Evolutionary conservation across 352 stramenopile species (phyloP).

Genomic region (Globisporangium echinulatum): DNA sequence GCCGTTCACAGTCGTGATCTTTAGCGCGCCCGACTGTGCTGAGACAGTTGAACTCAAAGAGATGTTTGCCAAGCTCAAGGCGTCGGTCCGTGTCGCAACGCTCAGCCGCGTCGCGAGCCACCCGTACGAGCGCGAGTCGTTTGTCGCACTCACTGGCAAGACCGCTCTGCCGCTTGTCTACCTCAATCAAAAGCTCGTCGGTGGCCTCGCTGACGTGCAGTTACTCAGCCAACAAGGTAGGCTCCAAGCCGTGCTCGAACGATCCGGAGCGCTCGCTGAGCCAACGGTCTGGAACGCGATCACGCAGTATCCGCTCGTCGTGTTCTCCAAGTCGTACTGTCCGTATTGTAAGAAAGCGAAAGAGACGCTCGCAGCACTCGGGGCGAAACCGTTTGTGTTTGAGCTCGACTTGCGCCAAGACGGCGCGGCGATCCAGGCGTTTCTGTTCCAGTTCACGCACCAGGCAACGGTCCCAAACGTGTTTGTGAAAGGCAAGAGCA

Average conservation of each 20-base stretch:
- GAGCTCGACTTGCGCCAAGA: constrained; percentile 82
- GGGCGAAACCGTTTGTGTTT: constrained; percentile 61
- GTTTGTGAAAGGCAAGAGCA: constrained; percentile 94
- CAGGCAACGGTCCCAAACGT: constrained; percentile 97
- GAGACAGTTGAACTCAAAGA: constrained; percentile 89
- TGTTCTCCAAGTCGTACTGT: constrained; percentile 86
- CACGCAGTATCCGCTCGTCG: constrained; percentile 60
- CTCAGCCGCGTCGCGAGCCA: constrained; percentile 41
- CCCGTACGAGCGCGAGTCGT: constrained; percentile 66
- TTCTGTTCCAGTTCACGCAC: constrained; percentile 88
- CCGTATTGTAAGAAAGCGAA: constrained; percentile 86
- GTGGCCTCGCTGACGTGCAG: constrained; percentile 92
- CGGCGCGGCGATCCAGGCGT: constrained; percentile 88
- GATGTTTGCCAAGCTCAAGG: constrained; percentile 66
- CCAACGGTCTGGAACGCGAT: constrained; percentile 68
- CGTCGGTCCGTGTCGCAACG: constrained; percentile 44
- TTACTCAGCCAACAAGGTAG: constrained; percentile 73
- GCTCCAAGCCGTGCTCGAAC: constrained; percentile 84
- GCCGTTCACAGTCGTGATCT: constrained; percentile 88
- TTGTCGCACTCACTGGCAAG: constrained; percentile 88
- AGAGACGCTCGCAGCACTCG: constrained; percentile 48
- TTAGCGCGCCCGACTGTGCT: constrained; percentile 92
- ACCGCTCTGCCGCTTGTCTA: constrained; percentile 95
- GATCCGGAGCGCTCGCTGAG: constrained; percentile 58
- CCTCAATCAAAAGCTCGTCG: constrained; percentile 90